Conservation (phyloP, 208 protist species). For the Phytomonas serpens region DNA sequence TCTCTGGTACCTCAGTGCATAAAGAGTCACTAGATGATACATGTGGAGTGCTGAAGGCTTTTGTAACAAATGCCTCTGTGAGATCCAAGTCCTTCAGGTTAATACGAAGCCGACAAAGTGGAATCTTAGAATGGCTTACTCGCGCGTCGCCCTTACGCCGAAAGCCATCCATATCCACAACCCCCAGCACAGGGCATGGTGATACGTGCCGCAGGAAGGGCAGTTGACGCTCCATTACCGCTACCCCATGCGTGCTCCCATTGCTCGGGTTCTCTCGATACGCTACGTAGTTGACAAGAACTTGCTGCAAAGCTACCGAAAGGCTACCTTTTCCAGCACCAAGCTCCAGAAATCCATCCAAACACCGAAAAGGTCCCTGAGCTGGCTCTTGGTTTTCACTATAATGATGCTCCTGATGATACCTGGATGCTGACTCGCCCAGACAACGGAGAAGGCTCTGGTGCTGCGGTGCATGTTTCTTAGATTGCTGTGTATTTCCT, state of each 20-base stretch:
- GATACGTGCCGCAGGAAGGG: not conserved
- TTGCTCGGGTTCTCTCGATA: not conserved
- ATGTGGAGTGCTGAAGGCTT: not conserved
- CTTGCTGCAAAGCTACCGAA: slow-evolving; percentile 47
- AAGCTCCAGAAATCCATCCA: slow-evolving; percentile 57
- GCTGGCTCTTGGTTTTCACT: not conserved
- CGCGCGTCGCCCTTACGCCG: slow-evolving; percentile 61
- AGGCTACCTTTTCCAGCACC: slow-evolving; percentile 74
- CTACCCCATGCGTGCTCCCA: not conserved
- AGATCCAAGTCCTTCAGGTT: slow-evolving; percentile 74
- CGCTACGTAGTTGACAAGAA: slow-evolving; percentile 15
- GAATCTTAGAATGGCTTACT: slow-evolving; percentile 35
- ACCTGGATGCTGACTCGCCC: slow-evolving; percentile 16
- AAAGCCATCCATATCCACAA: slow-evolving; percentile 64
- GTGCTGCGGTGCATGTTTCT: slow-evolving; percentile 67
- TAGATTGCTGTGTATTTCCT: slow-evolving; percentile 12
- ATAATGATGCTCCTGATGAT: not conserved
- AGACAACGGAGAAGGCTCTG: slow-evolving; percentile 41
- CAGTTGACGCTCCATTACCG: not conserved
- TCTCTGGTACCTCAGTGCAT: not conserved
- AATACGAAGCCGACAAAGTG: slow-evolving; percentile 51
- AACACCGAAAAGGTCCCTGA: not conserved
- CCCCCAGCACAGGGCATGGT: slow-evolving; percentile 23
- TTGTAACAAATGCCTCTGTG: slow-evolving; percentile 22
- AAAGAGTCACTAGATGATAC: not conserved